A percentile compares a stretch with the other conserved stretches of the same genome.
Conservation (phyloP, 2,329 filamentous ascomycete species). For the Cercospora sp. region DNA sequence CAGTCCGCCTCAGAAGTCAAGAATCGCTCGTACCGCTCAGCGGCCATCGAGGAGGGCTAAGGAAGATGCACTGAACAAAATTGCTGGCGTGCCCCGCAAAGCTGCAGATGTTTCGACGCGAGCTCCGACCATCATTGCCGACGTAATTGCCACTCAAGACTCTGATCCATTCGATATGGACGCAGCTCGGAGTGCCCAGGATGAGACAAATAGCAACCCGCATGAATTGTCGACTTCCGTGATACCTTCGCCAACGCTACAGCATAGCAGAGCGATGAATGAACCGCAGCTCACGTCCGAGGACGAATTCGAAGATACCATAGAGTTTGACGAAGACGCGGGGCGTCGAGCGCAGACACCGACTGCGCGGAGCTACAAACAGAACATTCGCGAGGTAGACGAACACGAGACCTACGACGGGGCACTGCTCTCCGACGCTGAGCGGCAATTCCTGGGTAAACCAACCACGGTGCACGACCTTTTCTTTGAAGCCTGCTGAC, state of each 20-base stretch:
- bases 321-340: constrained; percentile 16
- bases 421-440: constrained; percentile 32
- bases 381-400: constrained; percentile 36
- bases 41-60: constrained; percentile 12
- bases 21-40: background rate
- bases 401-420: constrained; percentile 37
- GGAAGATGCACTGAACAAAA: background rate
- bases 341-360: constrained; percentile 20
- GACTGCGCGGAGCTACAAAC: constrained; percentile 30
- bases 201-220: background rate
- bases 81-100: background rate
- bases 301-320: constrained; percentile 23
- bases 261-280: background rate
- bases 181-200: background rate
- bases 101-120: background rate
- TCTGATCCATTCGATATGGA: background rate
- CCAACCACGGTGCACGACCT: background rate
- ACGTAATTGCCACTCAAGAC: background rate
- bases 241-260: background rate
- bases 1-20: background rate
- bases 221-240: background rate
- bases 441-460: constrained; percentile 32
- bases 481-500: background rate
- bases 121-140: background rate
- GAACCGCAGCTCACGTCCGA: constrained; percentile 11